Percentiles rank a stretch among this genome's conserved stretches.
phyloP scores from a whole-genome alignment of 140 eudicot species.

The Cichorium intybus region DNA sequence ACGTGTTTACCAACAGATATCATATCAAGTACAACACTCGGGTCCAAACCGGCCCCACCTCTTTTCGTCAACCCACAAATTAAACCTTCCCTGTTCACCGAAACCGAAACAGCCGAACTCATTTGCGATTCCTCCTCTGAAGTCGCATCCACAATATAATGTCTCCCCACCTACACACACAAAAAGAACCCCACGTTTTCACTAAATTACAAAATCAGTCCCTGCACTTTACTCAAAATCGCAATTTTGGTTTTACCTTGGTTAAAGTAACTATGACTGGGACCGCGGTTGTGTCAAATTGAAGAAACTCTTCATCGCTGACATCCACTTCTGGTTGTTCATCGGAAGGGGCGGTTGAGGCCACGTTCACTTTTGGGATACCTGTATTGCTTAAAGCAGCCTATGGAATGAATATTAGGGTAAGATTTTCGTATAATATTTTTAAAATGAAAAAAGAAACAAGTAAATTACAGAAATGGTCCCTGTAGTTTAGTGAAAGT shows the following conservation, averaged over 20 bases:
- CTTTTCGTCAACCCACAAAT: constrained; percentile 85
- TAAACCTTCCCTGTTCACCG: constrained; percentile 63
- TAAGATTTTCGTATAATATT: no score
- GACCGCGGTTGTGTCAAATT: constrained; percentile 74
- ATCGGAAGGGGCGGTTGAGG: constrained; percentile 57
- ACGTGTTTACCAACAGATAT: constrained; percentile 78
- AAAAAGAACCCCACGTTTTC: background rate
- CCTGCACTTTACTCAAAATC: no score
- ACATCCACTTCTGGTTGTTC: constrained; percentile 91
- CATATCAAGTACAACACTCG: constrained; percentile 88
- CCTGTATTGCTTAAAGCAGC: constrained; percentile 92
- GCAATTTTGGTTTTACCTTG: no score
- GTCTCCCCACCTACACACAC: constrained; percentile 70
- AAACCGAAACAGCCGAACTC: constrained; percentile 83
- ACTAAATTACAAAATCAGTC: no score
- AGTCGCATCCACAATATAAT: constrained; percentile 90
- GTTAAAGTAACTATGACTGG: constrained; percentile 90
- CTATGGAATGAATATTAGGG: constrained; percentile 29
- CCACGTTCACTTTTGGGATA: constrained; percentile 76
- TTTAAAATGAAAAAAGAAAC: no score
- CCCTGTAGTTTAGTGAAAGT: no score
- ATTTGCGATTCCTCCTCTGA: constrained; percentile 93
- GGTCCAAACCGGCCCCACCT: constrained; percentile 89
- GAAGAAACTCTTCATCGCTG: constrained; percentile 86
- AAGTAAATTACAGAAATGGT: no score